Conservation (phyloP, 352 stramenopile genomes). For the Globisporangium takayamanum region DNA sequence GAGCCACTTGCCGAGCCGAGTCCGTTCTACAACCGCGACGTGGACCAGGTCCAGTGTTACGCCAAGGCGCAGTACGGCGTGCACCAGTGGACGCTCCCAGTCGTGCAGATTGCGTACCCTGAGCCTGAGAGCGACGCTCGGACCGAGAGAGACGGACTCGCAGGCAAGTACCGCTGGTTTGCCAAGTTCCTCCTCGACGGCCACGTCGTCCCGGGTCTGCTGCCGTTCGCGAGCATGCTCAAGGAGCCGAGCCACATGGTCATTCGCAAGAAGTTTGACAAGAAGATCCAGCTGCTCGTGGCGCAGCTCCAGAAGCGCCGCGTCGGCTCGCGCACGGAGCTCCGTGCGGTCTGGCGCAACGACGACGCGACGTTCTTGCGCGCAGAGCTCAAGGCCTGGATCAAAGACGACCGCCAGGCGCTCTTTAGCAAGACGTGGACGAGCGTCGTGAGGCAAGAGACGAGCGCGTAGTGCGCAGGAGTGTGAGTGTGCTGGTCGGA, state of each 20-base stretch:
- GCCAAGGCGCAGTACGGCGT: conserved; percentile 68
- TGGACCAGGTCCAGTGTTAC: conserved; percentile 76
- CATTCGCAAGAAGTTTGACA: conserved; percentile 84
- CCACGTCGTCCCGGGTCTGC: conserved; percentile 48
- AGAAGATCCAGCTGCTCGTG: conserved; percentile 79
- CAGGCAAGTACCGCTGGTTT: conserved; percentile 71
- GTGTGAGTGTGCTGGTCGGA: neutral
- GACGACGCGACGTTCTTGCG: conserved; percentile 41
- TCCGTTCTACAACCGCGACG: conserved; percentile 45
- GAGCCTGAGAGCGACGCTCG: conserved; percentile 15
- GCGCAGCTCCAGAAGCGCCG: conserved; percentile 40
- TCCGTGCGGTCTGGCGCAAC: conserved; percentile 36
- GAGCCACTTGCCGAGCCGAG: conserved; percentile 48
- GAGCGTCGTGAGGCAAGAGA: conserved; percentile 16
- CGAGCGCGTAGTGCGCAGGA: neutral
- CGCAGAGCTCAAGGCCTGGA: conserved; percentile 47
- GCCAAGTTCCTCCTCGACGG: conserved; percentile 80
- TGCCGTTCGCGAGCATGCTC: conserved; percentile 83
- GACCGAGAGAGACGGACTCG: conserved; percentile 31
- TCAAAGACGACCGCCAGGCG: conserved; percentile 46
- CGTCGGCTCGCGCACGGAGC: conserved; percentile 35
- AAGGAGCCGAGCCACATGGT: conserved; percentile 92
- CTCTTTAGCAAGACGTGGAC: conserved; percentile 44
- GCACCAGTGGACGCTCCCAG: conserved; percentile 60
- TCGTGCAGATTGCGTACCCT: conserved; percentile 50